Evolutionary conservation across 768 basidiomycete species (phyloP).

Genomic region (Hygrocybe punicea): DNA sequence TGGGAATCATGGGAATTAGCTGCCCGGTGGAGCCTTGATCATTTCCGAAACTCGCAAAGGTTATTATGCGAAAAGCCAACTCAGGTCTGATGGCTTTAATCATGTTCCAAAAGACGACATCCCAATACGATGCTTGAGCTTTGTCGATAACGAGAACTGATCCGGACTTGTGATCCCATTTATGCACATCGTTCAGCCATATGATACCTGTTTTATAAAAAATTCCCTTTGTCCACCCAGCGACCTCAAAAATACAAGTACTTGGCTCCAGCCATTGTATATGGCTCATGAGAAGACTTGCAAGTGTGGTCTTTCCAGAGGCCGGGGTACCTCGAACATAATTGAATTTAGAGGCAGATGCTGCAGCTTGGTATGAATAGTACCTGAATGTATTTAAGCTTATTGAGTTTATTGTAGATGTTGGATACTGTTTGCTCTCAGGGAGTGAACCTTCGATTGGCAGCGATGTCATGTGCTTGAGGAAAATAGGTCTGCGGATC

Average conservation of each 20-base stretch:
- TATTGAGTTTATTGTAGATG: background rate
- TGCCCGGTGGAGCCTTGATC: background rate
- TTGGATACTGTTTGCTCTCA: background rate
- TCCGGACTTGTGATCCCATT: background rate
- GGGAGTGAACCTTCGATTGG: background rate
- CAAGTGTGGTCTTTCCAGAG: background rate
- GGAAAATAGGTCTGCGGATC: too few relatives aligned
- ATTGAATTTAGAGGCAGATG: background rate
- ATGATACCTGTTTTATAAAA: background rate
- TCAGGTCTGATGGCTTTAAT: background rate
- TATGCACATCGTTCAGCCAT: background rate
- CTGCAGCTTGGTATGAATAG: background rate
- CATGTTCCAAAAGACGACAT: background rate
- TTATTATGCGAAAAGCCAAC: background rate
- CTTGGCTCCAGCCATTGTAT: background rate
- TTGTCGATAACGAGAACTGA: slow-evolving; percentile 2
- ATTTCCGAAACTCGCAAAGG: slow-evolving; percentile 1
- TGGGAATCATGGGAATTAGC: too few relatives aligned
- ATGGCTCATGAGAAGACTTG: background rate
- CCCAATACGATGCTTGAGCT: slow-evolving; percentile 4
- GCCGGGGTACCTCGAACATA: slow-evolving; percentile 3
- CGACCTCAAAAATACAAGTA: background rate
- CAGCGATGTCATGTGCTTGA: too few relatives aligned
- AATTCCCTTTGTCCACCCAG: background rate
- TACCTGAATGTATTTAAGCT: background rate